Evolutionary conservation across 805 yeast species (phyloP), one percentile per base, ranked within the genome.

Genomic region (Soucietia sequanensis): DNA sequence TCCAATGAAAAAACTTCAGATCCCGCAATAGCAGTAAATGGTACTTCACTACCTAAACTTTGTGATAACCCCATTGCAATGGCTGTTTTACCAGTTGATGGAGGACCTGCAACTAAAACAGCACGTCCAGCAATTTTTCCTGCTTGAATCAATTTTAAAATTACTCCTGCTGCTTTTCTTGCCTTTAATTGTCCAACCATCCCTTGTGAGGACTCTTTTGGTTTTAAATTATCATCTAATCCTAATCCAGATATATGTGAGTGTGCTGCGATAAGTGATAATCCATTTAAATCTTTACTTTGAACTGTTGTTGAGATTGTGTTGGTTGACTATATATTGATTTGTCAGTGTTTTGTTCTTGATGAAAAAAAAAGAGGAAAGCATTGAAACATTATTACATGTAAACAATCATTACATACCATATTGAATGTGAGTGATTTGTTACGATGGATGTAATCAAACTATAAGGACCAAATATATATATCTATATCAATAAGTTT

Each of bases 61-160:
- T 84, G 90, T 2, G 89, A 75, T 26, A 84, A 71, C 12, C 97
- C 99, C 84, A 89, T 84, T 10, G 99, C 99, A 50, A 93, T 78
- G 24, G 99, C 99, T 3, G 99, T 93, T 62, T 93, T 93, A 62
- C 99, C 99, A 0, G 99, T 93, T 10, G 96, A 87, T 19, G 99
- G 99, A 8, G 98, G 98, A 26, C 99, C 99, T 0, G 99, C 98
- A 41, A 93, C 74, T 43, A 93, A 66, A 14, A 90, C 93, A 1
- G 98, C 97, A 47, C 97, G 78, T 18, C 99, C 99, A 15, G 98
- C 96, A 62, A 93, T 91, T 46, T 86, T 80, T 33, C 96, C 96
- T 22, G 85, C 89, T 56, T 87, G 89, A 41, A 93, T 88, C 88
- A 93, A 83, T 65, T 86, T 90, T 48, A 91, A 75, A 34, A 93